These are phyloP conservation scores for Sarcodon aspratus DNA, from an alignment of 768 basidiomycete species.

Conservation along the genomic window DNA sequence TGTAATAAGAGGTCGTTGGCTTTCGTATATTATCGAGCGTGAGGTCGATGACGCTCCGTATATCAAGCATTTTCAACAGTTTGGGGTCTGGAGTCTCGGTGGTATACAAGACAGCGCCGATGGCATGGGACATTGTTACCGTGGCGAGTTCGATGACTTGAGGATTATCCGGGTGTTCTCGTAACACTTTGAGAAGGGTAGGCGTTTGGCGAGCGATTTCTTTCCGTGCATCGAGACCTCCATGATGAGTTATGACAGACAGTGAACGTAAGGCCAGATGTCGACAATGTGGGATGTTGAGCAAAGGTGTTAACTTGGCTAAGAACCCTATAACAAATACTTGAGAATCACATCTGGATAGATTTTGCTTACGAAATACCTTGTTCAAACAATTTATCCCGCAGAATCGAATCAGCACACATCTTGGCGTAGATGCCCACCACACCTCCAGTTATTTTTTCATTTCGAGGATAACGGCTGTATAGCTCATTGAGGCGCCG, in stretches of 20 bases:
- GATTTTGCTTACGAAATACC: constrained; percentile 21
- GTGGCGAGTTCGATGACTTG: constrained; percentile 39
- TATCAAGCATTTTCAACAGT: constrained; percentile 4
- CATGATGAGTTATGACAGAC: constrained; percentile 50
- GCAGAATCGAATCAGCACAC: constrained; percentile 45
- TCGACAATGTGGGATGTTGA: constrained; percentile 35
- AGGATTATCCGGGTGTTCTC: constrained; percentile 38
- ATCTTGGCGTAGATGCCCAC: constrained; percentile 54
- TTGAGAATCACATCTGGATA: not conserved
- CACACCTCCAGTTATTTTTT: constrained; percentile 42
- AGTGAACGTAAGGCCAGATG: constrained; percentile 44
- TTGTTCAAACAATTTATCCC: constrained; percentile 47
- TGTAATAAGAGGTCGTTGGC: constrained; percentile 26
- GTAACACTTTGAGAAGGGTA: constrained; percentile 31
- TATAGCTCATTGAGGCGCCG: constrained; percentile 38
- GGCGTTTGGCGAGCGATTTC: constrained; percentile 38
- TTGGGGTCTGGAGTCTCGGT: constrained; percentile 16
- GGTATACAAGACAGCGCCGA: constrained; percentile 28
- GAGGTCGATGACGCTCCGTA: constrained; percentile 27
- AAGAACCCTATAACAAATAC: constrained; percentile 32
- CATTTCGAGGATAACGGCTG: constrained; percentile 27
- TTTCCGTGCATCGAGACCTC: constrained; percentile 34
- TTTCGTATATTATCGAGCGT: constrained; percentile 31
- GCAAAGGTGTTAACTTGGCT: constrained; percentile 42
- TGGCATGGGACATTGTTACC: constrained; percentile 39